Evolutionary conservation across 352 stramenopile species (phyloP).

Genomic region (Phytophthora crassamura): DNA sequence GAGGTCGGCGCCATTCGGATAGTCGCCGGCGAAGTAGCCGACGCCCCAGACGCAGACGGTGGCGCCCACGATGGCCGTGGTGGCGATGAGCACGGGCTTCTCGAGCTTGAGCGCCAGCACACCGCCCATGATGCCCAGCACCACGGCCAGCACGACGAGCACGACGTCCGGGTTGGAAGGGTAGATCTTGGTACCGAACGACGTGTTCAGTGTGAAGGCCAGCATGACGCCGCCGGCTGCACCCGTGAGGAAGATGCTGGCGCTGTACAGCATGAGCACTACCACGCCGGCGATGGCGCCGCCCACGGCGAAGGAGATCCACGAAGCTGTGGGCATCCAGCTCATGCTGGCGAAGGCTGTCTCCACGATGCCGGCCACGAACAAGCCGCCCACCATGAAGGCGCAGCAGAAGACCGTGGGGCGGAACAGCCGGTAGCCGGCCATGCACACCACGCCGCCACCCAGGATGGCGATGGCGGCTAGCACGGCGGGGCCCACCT

Average conservation of each 20-base stretch:
- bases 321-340: conserved; percentile 65
- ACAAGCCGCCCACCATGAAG: conserved; percentile 76
- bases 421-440: conserved; percentile 66
- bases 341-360: conserved; percentile 48
- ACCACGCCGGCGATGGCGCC: conserved; percentile 48
- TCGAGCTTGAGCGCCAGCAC: conserved; percentile 64
- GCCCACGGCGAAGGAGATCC: conserved; percentile 57
- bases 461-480: conserved; percentile 56
- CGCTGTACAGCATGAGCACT: conserved; percentile 57
- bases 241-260: conserved; percentile 58
- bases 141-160: conserved; percentile 45
- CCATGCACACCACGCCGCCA: conserved; percentile 53
- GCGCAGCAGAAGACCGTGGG: conserved; percentile 69
- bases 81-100: conserved; percentile 59
- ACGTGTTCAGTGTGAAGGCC: conserved; percentile 58
- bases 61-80: conserved; percentile 65
- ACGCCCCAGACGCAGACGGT: conserved; percentile 63
- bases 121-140: conserved; percentile 49
- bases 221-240: conserved; percentile 59
- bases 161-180: conserved; percentile 54
- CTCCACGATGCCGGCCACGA: conserved; percentile 65
- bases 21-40: conserved; percentile 73
- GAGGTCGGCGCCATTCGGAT: conserved; percentile 65
- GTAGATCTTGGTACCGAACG: conserved; percentile 57
- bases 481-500: conserved; percentile 53